Percentiles rank a stretch among this genome's conserved stretches.
These are phyloP conservation scores for Crithidia expoeki DNA, from an alignment of 208 protist genomes.

Conservation along the genomic window DNA sequence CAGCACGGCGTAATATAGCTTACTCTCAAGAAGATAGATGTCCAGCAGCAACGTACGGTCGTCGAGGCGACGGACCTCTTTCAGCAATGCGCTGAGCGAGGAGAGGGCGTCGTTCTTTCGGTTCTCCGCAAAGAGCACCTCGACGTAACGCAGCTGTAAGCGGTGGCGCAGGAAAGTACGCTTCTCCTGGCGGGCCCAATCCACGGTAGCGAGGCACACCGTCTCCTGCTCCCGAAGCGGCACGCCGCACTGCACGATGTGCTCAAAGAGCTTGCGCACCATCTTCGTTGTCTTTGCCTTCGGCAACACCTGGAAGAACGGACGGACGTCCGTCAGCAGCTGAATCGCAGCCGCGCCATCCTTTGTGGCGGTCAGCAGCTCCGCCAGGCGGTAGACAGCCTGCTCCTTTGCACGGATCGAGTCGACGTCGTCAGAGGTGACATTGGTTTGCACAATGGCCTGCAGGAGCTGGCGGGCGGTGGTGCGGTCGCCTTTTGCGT, in stretches of 20 bases:
- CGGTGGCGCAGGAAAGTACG: conserved; percentile 97
- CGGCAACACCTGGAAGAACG: conserved; percentile 83
- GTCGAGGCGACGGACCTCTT: conserved; percentile 97
- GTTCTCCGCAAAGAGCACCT: conserved; percentile 92
- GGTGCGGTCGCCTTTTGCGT: conserved; percentile 61
- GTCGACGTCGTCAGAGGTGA: conserved; percentile 61
- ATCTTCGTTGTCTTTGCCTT: conserved; percentile 94
- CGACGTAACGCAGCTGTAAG: conserved; percentile 93
- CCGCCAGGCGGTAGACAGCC: conserved; percentile 76
- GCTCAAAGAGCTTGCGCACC: conserved; percentile 89
- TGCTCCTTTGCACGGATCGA: conserved; percentile 81
- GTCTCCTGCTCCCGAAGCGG: conserved; percentile 83
- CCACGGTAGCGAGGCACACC: conserved; percentile 94
- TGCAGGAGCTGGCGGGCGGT: conserved; percentile 58
- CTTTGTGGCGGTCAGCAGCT: conserved; percentile 57
- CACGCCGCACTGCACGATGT: conserved; percentile 80
- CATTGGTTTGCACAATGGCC: conserved; percentile 42
- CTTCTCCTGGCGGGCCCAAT: conserved; percentile 95
- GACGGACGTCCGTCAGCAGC: conserved; percentile 64
- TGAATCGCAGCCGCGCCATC: conserved; percentile 63
- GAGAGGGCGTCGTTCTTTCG: conserved; percentile 83
- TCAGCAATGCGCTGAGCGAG: conserved; percentile 82
- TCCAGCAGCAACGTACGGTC: conserved; percentile 98
- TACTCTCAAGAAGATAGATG: conserved; percentile 97
- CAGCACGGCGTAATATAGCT: conserved; percentile 93